A percentile compares a stretch with the other conserved stretches of the same genome.
These are phyloP conservation scores for Rosa lucieae DNA, from an alignment of 306 rosid genomes.

Conservation along the genomic window DNA sequence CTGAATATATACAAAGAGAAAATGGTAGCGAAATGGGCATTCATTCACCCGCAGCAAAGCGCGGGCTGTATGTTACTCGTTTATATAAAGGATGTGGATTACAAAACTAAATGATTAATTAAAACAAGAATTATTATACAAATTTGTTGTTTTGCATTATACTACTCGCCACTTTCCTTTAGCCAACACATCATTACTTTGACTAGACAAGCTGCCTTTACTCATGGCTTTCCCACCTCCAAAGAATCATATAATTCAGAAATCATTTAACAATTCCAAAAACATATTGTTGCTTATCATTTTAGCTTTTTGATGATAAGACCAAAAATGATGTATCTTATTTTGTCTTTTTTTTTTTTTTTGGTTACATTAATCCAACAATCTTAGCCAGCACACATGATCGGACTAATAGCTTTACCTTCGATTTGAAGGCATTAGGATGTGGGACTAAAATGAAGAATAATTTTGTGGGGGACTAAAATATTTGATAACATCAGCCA, in stretches of 20 bases:
- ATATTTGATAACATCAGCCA: neutral
- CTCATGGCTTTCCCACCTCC: constrained; percentile 2
- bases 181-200: neutral
- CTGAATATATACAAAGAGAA: too few relatives aligned
- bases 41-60: too few relatives aligned
- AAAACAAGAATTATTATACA: too few relatives aligned
- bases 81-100: too few relatives aligned
- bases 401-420: neutral
- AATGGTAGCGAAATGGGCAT: too few relatives aligned
- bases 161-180: neutral
- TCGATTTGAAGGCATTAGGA: neutral
- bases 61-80: too few relatives aligned
- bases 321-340: neutral
- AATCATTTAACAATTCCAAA: constrained; percentile 1
- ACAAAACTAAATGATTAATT: neutral
- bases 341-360: neutral
- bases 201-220: neutral
- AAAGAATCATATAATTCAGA: constrained; percentile 10
- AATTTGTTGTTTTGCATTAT: neutral
- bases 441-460: neutral
- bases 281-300: neutral
- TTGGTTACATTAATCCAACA: neutral
- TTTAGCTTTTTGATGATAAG: neutral
- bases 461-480: neutral
- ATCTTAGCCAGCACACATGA: neutral